Percentiles rank a stretch among this genome's conserved stretches.
These are phyloP conservation scores for Talinum fruticosum DNA, from an alignment of 148 eudicot species.

Conservation along the genomic window DNA sequence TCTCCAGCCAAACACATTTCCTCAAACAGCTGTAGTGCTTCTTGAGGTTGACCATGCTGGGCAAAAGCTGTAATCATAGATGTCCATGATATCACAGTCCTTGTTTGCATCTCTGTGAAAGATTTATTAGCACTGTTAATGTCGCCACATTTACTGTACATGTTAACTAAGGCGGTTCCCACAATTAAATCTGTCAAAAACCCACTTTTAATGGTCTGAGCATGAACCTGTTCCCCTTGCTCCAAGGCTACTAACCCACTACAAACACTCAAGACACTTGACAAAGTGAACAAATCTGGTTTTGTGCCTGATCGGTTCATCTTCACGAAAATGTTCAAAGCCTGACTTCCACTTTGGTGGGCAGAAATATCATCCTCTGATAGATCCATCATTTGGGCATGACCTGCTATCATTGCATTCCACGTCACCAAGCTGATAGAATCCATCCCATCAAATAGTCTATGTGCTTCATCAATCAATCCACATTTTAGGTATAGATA, in stretches of 20 bases:
- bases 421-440: constrained; percentile 52
- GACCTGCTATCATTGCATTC: constrained; percentile 84
- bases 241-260: constrained; percentile 56
- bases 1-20: constrained; percentile 62
- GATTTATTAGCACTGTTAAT: constrained; percentile 56
- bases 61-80: constrained; percentile 70
- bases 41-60: constrained; percentile 53
- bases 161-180: constrained; percentile 64
- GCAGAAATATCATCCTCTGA: constrained; percentile 42
- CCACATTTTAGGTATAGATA: constrained; percentile 71
- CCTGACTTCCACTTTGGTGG: constrained; percentile 47
- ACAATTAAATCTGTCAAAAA: constrained; percentile 59
- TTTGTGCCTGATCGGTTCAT: constrained; percentile 47
- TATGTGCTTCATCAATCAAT: constrained; percentile 45
- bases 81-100: constrained; percentile 65
- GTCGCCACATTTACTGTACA: constrained; percentile 74
- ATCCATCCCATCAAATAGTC: constrained; percentile 49
- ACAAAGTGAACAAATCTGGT: constrained; percentile 64
- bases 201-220: constrained; percentile 64
- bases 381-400: constrained; percentile 60
- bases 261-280: constrained; percentile 58
- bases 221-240: constrained; percentile 77
- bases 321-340: constrained; percentile 41
- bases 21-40: constrained; percentile 62
- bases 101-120: constrained; percentile 52